Conservation (phyloP, 495 filamentous ascomycete species). For the Penicillium paxilli region DNA sequence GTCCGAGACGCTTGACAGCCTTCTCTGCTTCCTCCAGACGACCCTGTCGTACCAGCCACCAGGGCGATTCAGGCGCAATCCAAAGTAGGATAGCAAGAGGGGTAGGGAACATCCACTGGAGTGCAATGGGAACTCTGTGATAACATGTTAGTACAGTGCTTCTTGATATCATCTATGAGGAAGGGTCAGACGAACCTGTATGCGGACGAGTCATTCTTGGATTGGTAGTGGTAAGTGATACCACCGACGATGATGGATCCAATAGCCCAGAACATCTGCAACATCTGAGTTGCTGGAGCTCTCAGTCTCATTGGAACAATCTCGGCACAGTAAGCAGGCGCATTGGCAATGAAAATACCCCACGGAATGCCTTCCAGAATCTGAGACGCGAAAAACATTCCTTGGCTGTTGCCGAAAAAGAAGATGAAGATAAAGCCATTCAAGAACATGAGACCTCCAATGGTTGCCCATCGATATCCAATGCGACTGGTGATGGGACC, state of each 20-base stretch:
- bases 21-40: slow-evolving; percentile 40
- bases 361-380: slow-evolving; percentile 48
- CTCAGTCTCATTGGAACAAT: slow-evolving; percentile 24
- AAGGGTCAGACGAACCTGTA: slow-evolving; percentile 44
- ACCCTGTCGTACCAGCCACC: slow-evolving; percentile 47
- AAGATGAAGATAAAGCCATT: slow-evolving; percentile 49
- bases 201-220: slow-evolving; percentile 30
- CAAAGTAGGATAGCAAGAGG: slow-evolving; percentile 35
- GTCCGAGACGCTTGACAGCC: slow-evolving; percentile 37
- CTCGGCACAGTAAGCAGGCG: slow-evolving; percentile 46
- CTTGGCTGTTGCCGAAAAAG: slow-evolving; percentile 25
- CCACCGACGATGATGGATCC: slow-evolving; percentile 45
- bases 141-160: slow-evolving; percentile 31
- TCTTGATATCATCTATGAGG: slow-evolving; percentile 25
- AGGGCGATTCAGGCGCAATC: slow-evolving; percentile 53
- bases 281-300: slow-evolving; percentile 45
- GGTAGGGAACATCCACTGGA: slow-evolving; percentile 49
- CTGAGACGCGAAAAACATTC: slow-evolving; percentile 44
- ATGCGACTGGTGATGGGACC: slow-evolving; percentile 46
- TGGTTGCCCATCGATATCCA: slow-evolving; percentile 49
- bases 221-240: slow-evolving; percentile 44
- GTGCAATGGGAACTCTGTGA: slow-evolving; percentile 37
- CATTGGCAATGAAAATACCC: slow-evolving; percentile 50
- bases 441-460: slow-evolving; percentile 40
- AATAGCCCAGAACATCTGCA: slow-evolving; percentile 39